phyloP scores from a whole-genome alignment of 371 early-diverging fungal genomes.

The Cokeromyces recurvatus region DNA sequence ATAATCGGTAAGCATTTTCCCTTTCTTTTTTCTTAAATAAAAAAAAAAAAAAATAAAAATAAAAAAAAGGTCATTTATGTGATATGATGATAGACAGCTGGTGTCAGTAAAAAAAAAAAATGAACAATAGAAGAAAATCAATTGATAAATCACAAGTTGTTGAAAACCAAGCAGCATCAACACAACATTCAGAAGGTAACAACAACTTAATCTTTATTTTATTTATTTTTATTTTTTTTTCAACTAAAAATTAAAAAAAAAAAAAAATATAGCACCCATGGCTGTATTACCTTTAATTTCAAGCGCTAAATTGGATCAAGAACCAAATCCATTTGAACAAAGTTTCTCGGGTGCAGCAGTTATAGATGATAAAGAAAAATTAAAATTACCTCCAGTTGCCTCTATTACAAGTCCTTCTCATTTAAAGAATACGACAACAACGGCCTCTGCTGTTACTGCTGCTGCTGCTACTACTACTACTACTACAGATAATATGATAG shows the following conservation, averaged over 20 bases:
- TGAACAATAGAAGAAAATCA: too few relatives aligned
- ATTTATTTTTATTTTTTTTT: not conserved
- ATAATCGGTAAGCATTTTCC: too few relatives aligned
- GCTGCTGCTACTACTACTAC: conserved; percentile 23
- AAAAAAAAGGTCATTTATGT: too few relatives aligned
- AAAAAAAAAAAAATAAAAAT: too few relatives aligned
- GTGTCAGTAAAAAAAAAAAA: too few relatives aligned
- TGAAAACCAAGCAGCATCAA: too few relatives aligned
- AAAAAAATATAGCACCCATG: conserved; percentile 25
- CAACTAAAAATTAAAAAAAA: too few relatives aligned
- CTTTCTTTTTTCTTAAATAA: too few relatives aligned
- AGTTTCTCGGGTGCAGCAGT: conserved; percentile 59
- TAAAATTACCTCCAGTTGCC: conserved; percentile 40
- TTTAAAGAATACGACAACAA: conserved; percentile 4
- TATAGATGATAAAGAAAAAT: conserved; percentile 14
- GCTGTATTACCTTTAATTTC: conserved; percentile 35
- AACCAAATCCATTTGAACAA: conserved; percentile 86
- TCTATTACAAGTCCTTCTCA: conserved; percentile 39
- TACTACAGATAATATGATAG: conserved; percentile 12
- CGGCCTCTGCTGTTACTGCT: too few relatives aligned
- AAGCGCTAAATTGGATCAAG: conserved; percentile 67
- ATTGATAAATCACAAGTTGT: too few relatives aligned
- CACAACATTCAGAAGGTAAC: too few relatives aligned
- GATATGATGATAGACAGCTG: too few relatives aligned
- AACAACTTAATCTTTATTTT: conserved; percentile 1